A percentile compares a stretch with the other conserved stretches of the same genome.
phyloP scores from a whole-genome alignment of 2,329 filamentous ascomycete genomes.

The Monosporascus sp. region DNA sequence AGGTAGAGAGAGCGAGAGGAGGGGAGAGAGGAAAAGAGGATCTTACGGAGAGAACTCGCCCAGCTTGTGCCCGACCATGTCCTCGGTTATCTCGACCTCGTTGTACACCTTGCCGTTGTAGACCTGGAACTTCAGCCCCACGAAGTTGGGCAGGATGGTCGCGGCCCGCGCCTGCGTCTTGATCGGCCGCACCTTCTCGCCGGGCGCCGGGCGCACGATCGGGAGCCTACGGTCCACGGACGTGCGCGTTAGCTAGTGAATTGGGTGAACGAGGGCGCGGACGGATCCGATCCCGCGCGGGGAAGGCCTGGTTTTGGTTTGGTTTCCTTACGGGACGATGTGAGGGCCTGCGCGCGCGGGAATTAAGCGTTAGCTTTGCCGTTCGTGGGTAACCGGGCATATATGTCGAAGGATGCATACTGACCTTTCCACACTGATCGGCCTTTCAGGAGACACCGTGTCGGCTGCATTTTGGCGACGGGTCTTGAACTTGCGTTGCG shows the following conservation, averaged over 20 bases:
- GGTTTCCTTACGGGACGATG: slow-evolving; percentile 59
- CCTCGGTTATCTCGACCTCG: slow-evolving; percentile 80
- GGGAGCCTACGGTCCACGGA: no score
- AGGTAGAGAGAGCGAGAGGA: background rate
- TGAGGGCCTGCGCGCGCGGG: slow-evolving; percentile 52
- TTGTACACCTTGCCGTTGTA: slow-evolving; percentile 88
- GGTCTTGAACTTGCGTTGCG: background rate
- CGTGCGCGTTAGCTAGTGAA: no score
- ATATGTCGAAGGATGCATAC: background rate
- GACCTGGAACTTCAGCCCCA: slow-evolving; percentile 82
- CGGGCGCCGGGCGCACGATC: slow-evolving; percentile 56
- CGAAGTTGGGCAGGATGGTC: slow-evolving; percentile 88
- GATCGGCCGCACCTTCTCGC: slow-evolving; percentile 66
- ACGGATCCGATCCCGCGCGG: no score
- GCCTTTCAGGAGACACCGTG: slow-evolving; percentile 30
- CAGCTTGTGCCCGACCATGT: slow-evolving; percentile 95
- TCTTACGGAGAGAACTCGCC: slow-evolving; percentile 88
- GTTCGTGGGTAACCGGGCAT: no score
- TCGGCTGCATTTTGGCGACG: slow-evolving; percentile 29
- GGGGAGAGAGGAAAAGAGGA: slow-evolving; percentile 23
- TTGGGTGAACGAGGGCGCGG: no score
- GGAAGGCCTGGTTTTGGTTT: no score
- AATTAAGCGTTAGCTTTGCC: background rate
- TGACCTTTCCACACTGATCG: slow-evolving; percentile 32
- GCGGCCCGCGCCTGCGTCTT: slow-evolving; percentile 82